Base-by-base conservation (phyloP, 305 asterid species). In the Fraxinus velutina region DNA sequence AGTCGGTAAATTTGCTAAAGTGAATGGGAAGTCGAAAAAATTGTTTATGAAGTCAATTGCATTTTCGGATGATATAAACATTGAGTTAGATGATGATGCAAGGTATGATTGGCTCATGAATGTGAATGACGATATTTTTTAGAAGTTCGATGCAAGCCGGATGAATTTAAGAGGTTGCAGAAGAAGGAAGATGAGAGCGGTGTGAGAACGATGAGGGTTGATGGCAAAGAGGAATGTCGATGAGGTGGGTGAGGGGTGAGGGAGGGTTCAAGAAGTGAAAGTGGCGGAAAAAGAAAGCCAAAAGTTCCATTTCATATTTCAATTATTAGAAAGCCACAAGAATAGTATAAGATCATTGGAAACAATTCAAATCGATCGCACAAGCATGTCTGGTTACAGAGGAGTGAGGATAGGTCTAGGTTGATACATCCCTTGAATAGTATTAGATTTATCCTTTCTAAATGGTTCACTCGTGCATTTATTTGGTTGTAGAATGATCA, bases 381-480 rank as follows among this genome's bases (percentile, higher is more conserved):
- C 77, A 94, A 94, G 73, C 98, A 92, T 77, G 98, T 94, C 47
- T 96, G 98, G 99, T 81, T 93, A 89, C 91, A 92, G 86, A 93
- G 77, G 87, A 90, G 89, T 78, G 94, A 93, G 80, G 98, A 94
- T 85, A 97, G 93, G 79, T 86, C 90, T 30, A 86, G 89, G 80
- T 87, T 90, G 78, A 10, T 91, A 30, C 99, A 96, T 88, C 98
- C 97, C 21, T 79, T 93, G 98, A 98, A 93, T 82, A 84, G 97
- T 90, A 75, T 78, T 78, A 29, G 12, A 8, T 47, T 19, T 76
- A 5, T 1, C 42, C 9, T 66, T 73, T 47, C 60, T 19, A 77
- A 39, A 15, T 79, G 75, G 9, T 50, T 80, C 52, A 17, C 22
- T 21, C 36, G 10, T 55, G 62, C 9, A 29, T 72, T 39, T 79